A percentile compares a stretch with the other conserved stretches of the same genome.
phyloP scores from a whole-genome alignment of 2,329 filamentous ascomycete species.

The Peltaster fructicola region DNA sequence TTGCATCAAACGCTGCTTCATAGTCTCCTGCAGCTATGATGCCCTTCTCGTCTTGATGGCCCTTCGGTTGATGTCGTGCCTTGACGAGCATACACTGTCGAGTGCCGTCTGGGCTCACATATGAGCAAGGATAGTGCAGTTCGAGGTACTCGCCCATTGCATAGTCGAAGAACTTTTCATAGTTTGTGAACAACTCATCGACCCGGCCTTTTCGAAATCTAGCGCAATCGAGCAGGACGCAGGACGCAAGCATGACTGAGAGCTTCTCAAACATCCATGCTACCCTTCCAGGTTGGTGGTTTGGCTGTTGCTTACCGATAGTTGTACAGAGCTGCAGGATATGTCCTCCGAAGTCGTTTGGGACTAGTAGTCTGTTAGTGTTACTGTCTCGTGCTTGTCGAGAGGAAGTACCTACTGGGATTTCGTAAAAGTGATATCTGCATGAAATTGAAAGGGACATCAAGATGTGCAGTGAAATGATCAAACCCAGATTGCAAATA shows the following conservation, averaged over 20 bases:
- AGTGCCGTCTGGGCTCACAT: constrained; percentile 15
- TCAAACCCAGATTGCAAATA: constrained; percentile 34
- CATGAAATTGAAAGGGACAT: constrained; percentile 35
- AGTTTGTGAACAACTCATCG: constrained; percentile 23
- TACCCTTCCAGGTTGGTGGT: constrained; percentile 14
- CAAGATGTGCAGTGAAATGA: constrained; percentile 29
- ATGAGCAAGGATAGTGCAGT: constrained; percentile 30
- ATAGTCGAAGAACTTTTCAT: constrained; percentile 25
- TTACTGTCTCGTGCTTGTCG: no score
- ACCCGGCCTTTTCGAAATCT: constrained; percentile 21
- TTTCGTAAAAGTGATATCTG: constrained; percentile 27
- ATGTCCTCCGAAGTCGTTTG: constrained; percentile 30
- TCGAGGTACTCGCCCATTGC: constrained; percentile 29
- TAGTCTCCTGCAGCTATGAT: constrained; percentile 27
- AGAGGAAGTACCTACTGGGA: no score
- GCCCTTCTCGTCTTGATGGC: constrained; percentile 27
- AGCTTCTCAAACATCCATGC: constrained; percentile 27
- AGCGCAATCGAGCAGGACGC: constrained; percentile 31
- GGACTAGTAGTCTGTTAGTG: no score
- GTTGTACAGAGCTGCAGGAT: constrained; percentile 31
- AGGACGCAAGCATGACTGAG: constrained; percentile 32
- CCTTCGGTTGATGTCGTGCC: constrained; percentile 16
- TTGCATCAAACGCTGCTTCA: constrained; percentile 20
- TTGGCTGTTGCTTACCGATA: constrained; percentile 19
- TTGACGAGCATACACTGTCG: constrained; percentile 17